Percentiles rank a stretch among this genome's conserved stretches.
Conservation (phyloP, 1,139 yeast genomes). For the Blastobotrys apis region DNA sequence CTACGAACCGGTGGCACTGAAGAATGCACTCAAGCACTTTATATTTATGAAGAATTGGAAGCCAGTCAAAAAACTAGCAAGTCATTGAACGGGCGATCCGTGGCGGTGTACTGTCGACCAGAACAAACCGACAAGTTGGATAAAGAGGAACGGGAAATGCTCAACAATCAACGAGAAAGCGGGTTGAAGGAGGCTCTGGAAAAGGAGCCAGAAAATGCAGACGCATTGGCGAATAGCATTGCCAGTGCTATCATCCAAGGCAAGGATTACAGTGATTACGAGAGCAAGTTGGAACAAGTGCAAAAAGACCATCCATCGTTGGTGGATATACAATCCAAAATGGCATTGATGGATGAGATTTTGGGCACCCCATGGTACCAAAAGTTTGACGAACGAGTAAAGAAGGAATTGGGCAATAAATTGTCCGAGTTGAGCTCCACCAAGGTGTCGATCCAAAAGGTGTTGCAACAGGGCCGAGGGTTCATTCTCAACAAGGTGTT, state of each 20-base stretch:
- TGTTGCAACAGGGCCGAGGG: no score
- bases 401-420: no score
- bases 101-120: slow-evolving; percentile 37
- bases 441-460: no score
- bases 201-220: slow-evolving; percentile 41
- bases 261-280: slow-evolving; percentile 42
- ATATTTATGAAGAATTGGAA: slow-evolving; percentile 69
- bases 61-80: slow-evolving; percentile 45
- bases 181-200: slow-evolving; percentile 42
- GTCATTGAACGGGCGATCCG: slow-evolving; percentile 46
- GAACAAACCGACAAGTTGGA: slow-evolving; percentile 43
- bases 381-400: no score
- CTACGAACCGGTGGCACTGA: slow-evolving; percentile 55
- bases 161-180: slow-evolving; percentile 19
- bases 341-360: slow-evolving; percentile 51
- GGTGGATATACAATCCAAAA: slow-evolving; percentile 50
- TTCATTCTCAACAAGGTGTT: no score
- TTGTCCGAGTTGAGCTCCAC: no score
- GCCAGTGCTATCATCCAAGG: slow-evolving; percentile 50
- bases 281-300: slow-evolving; percentile 40
- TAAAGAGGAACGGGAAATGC: slow-evolving; percentile 41
- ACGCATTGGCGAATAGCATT: slow-evolving; percentile 56
- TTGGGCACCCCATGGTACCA: no score
- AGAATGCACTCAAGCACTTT: slow-evolving; percentile 57
- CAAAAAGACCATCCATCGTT: slow-evolving; percentile 51